A percentile compares a stretch with the other conserved stretches of the same genome.
Evolutionary conservation across 768 basidiomycete species (phyloP).

Genomic region (Tricholoma bakamatsutake): DNA sequence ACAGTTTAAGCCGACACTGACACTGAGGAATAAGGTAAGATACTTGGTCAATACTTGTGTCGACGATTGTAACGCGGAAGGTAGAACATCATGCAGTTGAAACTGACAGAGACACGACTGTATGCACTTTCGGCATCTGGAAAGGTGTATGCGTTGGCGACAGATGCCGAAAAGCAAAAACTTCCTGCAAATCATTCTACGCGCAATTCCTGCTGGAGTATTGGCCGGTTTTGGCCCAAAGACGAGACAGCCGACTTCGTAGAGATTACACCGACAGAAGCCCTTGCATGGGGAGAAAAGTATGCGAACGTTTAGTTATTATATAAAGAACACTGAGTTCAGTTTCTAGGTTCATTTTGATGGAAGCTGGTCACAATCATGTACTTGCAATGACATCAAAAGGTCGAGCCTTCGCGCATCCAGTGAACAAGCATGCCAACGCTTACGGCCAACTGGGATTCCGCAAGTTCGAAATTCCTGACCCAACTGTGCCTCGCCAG

Average conservation of each 20-base stretch:
- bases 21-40: constrained; percentile 60
- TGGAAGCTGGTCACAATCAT: constrained; percentile 70
- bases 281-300: constrained; percentile 63
- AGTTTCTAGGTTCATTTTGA: constrained; percentile 54
- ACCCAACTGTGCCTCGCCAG: constrained; percentile 23
- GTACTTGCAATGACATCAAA: constrained; percentile 65
- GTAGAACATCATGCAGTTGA: constrained; percentile 66
- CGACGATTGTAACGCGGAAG: background rate
- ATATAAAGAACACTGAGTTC: background rate
- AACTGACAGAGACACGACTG: constrained; percentile 52
- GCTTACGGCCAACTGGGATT: constrained; percentile 80
- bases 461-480: constrained; percentile 50
- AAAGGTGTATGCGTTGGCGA: constrained; percentile 62
- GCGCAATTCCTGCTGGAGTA: constrained; percentile 54
- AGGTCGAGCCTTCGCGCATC: constrained; percentile 76
- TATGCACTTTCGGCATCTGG: constrained; percentile 81
- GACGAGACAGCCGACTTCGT: constrained; percentile 47
- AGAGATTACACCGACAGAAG: constrained; percentile 53
- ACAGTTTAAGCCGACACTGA: constrained; percentile 37
- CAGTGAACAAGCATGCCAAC: constrained; percentile 72
- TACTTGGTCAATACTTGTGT: background rate
- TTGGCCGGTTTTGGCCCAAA: constrained; percentile 53
- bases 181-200: constrained; percentile 31
- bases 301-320: constrained; percentile 23
- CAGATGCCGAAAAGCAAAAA: constrained; percentile 43